phyloP scores from a whole-genome alignment of 768 basidiomycete genomes.

The Pleurotus salmoneostramineus region DNA sequence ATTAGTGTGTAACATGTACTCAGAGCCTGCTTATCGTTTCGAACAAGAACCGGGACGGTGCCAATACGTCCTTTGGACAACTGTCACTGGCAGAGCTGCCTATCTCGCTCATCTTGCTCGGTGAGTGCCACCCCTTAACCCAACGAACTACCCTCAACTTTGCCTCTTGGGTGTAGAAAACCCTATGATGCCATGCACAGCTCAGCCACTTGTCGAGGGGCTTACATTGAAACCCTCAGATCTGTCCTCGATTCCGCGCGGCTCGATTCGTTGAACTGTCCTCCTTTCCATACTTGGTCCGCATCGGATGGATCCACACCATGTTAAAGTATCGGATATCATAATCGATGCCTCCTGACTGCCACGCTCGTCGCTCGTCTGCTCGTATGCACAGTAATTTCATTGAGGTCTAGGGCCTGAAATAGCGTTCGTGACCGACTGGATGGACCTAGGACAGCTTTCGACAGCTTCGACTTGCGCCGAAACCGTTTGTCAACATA shows the following conservation, averaged over 20 bases:
- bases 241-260: not conserved
- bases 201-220: not conserved
- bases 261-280: not conserved
- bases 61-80: no score
- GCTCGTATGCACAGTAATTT: no score
- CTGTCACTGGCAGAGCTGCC: no score
- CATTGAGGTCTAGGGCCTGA: no score
- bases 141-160: not conserved
- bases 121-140: not conserved
- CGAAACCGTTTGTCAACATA: not conserved
- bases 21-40: no score
- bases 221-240: not conserved
- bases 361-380: not conserved
- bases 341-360: slow-evolving; percentile 5
- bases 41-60: no score
- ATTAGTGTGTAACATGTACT: no score
- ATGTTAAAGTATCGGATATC: not conserved
- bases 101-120: no score
- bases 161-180: not conserved
- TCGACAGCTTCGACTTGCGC: no score
- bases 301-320: slow-evolving; percentile 3
- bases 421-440: no score
- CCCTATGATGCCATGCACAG: slow-evolving; percentile 1
- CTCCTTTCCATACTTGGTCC: slow-evolving; percentile 1
- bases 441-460: no score